Evolutionary conservation across 495 filamentous ascomycete species (phyloP).

Genomic region (Elasticomyces elasticus): DNA sequence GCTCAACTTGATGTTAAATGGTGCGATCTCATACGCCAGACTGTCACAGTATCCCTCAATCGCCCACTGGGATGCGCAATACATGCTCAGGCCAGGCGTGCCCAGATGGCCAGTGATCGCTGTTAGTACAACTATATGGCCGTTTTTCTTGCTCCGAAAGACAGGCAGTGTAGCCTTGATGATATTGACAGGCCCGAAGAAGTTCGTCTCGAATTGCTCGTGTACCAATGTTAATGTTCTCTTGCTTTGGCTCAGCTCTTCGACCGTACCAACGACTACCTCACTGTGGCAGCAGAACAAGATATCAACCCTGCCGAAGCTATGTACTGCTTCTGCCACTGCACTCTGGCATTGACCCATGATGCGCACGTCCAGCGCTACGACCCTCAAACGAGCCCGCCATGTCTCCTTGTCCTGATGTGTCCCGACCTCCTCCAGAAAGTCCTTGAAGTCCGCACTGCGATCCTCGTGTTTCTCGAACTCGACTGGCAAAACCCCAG

Average conservation of each 20-base stretch:
- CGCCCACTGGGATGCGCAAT: slow-evolving; percentile 87
- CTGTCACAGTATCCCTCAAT: slow-evolving; percentile 97
- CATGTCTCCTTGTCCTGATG: slow-evolving; percentile 32
- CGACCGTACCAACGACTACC: slow-evolving; percentile 79
- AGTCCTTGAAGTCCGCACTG: slow-evolving; percentile 39
- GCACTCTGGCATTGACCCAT: slow-evolving; percentile 60
- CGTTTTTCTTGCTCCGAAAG: slow-evolving; percentile 65
- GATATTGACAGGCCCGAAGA: slow-evolving; percentile 90
- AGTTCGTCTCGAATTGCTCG: slow-evolving; percentile 88
- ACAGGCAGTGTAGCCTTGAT: slow-evolving; percentile 81
- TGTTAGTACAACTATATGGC: slow-evolving; percentile 83
- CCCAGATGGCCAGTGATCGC: slow-evolving; percentile 88
- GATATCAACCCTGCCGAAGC: slow-evolving; percentile 82
- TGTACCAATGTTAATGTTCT: slow-evolving; percentile 68
- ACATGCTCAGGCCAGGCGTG: slow-evolving; percentile 82
- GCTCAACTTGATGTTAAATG: slow-evolving; percentile 92
- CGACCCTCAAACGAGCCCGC: slow-evolving; percentile 32
- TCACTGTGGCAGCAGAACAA: slow-evolving; percentile 80
- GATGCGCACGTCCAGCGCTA: slow-evolving; percentile 31
- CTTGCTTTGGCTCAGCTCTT: slow-evolving; percentile 69
- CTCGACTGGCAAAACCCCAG: slow-evolving; percentile 55
- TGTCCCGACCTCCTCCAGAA: slow-evolving; percentile 49
- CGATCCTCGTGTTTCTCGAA: slow-evolving; percentile 43
- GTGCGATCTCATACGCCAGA: slow-evolving; percentile 90
- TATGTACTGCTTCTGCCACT: slow-evolving; percentile 71